Percentiles rank a stretch among this genome's conserved stretches.
Evolutionary conservation across 208 protist genomes (phyloP).

Genomic region (Wallacemonas sp.): DNA sequence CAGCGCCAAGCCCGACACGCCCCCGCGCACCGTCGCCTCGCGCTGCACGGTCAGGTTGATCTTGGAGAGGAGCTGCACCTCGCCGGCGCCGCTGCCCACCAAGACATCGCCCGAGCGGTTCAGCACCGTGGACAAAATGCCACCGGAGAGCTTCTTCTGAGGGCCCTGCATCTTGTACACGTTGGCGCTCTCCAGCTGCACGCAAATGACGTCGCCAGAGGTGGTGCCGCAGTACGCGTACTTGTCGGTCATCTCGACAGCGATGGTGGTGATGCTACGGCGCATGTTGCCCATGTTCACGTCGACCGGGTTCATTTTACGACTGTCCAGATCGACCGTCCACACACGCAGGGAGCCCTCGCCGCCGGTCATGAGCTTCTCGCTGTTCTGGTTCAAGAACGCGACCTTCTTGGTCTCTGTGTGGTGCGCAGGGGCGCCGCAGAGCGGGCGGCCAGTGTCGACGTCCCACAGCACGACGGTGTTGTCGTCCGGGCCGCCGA

Average conservation of each 20-base stretch:
- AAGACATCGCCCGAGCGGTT: slow-evolving; percentile 80
- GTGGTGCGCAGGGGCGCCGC: slow-evolving; percentile 79
- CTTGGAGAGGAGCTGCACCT: slow-evolving; percentile 88
- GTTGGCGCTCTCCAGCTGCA: slow-evolving; percentile 81
- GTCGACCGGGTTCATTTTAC: slow-evolving; percentile 90
- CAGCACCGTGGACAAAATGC: slow-evolving; percentile 79
- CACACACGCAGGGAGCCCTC: slow-evolving; percentile 89
- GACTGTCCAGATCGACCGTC: slow-evolving; percentile 86
- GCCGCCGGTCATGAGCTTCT: slow-evolving; percentile 91
- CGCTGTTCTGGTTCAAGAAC: slow-evolving; percentile 87
- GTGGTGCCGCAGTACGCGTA: slow-evolving; percentile 93
- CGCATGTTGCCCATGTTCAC: slow-evolving; percentile 91
- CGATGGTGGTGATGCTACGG: slow-evolving; percentile 77
- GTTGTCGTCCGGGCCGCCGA: slow-evolving; percentile 96
- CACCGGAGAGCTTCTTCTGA: slow-evolving; percentile 84
- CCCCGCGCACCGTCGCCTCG: slow-evolving; percentile 67
- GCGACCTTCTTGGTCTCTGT: slow-evolving; percentile 78
- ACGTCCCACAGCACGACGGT: slow-evolving; percentile 95
- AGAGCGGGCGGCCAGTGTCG: slow-evolving; percentile 88
- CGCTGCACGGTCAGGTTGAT: slow-evolving; percentile 87
- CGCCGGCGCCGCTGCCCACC: slow-evolving; percentile 90
- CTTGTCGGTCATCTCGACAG: slow-evolving; percentile 83
- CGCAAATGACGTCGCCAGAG: slow-evolving; percentile 92
- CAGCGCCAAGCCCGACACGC: slow-evolving; percentile 85
- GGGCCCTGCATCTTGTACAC: slow-evolving; percentile 92